phyloP scores from a whole-genome alignment of 306 rosid species.

The Begonia fuchsioides region DNA sequence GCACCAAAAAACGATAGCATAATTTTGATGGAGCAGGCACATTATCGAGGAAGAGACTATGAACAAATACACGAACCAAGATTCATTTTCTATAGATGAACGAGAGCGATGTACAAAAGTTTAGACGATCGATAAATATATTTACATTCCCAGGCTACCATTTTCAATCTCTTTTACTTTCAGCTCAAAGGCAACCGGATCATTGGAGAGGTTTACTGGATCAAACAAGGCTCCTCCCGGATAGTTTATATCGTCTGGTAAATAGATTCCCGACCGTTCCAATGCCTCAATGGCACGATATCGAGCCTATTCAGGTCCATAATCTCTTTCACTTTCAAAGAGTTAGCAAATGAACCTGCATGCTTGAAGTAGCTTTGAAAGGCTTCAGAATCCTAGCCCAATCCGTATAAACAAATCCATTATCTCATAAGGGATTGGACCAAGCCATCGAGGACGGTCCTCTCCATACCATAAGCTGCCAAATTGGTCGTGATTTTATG shows the following conservation, averaged over 20 bases:
- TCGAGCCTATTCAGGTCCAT: conserved; percentile 97
- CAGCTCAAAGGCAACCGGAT: conserved; percentile 65
- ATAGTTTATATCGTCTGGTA: conserved; percentile 92
- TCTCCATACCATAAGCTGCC: conserved; percentile 82
- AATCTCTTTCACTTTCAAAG: conserved; percentile 28
- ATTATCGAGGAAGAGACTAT: no score
- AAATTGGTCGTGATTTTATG: conserved; percentile 1
- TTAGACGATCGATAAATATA: no score
- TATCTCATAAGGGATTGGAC: conserved; percentile 83
- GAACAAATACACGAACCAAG: no score
- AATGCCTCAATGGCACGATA: conserved; percentile 79
- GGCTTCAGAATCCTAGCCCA: conserved; percentile 57
- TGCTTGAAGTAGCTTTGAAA: no score
- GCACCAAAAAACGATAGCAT: no score
- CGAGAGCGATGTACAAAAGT: no score
- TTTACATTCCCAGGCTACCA: conserved; percentile 93
- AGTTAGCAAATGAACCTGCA: no score
- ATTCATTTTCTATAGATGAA: no score
- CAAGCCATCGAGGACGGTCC: conserved; percentile 86
- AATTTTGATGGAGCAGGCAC: no score
- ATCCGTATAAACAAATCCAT: conserved; percentile 75
- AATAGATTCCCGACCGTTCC: conserved; percentile 80
- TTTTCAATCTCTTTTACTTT: conserved; percentile 90
- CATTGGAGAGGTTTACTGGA: conserved; percentile 67
- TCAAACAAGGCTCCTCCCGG: conserved; percentile 94